Evolutionary conservation across 2,329 filamentous ascomycete species (phyloP), one percentile per base, ranked within the genome.

Genomic region (Colletotrichum sublineola): DNA sequence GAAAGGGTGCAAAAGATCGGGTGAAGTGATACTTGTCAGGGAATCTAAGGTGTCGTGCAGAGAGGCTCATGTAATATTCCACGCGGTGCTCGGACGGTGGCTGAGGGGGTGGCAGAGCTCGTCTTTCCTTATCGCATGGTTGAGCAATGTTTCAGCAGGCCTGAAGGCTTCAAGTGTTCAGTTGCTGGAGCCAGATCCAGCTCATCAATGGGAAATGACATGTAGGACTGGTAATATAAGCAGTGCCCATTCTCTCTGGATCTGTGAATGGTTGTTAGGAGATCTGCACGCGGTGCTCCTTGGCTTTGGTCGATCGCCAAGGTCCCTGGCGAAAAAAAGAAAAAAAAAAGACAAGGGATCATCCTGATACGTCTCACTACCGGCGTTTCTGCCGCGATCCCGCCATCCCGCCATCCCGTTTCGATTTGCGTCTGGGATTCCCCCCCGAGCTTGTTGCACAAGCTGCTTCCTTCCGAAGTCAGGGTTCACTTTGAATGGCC

Each of bases 1-100:
- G 15, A 14, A 52, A 33, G 33, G 62, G 31, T 6, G 48, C 33
- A n/a, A 24, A 48, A 63, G 38, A 69, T 72, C 65, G 58, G 69
- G 46, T 72, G 69, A 72, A 33, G 53, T 66, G 44, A 72, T 69
- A 69, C 69, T 55, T 63, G 69, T 69, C 65, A 46, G 52, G 68
- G 66, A 60, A 44, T 68, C 56, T 24, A 14, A 46, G 31, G 38
- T 69, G 46, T 33, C 69, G 52, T 69, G 58, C 69, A 7, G 18
- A 44, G 38, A 61, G 66, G 58, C 44, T 64, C 60, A 55, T 60
- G 42, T 58, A 40, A 57, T 50, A 53, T 58, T 53, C 9, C 58
- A 63, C 11, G 18, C 44, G 38, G 33, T 44, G 64, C 50, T 71
- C 58, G 42, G 68, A 68, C 65, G 52, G 33, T 29, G 33, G 40